Evolutionary conservation across 2,329 filamentous ascomycete species (phyloP), one percentile per base, ranked within the genome.

Genomic region (Coniochaeta sp.): DNA sequence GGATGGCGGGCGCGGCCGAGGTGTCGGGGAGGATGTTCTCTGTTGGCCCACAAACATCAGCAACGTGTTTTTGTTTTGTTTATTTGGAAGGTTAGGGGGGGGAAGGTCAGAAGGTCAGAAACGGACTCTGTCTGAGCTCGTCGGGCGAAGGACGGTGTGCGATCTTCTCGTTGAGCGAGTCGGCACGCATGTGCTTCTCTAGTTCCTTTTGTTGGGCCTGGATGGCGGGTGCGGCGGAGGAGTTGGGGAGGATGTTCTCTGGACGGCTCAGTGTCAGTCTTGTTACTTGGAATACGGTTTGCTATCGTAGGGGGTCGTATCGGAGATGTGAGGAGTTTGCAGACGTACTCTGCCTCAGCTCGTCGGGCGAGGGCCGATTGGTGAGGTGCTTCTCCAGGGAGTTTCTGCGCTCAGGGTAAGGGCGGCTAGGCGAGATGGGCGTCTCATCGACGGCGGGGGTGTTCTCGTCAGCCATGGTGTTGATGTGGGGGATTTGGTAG

Each of bases 171-270:
- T 96, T 95, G 63, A 97, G 81, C 59, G 83, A 88, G 73, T 96
- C 90, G 61, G 87, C 89, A 16, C 89, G 85, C 92, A 97, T 96
- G 73, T 91, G 88, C 72, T 88, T 91, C 74, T 75, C 70, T 62
- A 81, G 81, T 72, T 96, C 90, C 70, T 84, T 88, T 74, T 95
- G 91, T 63, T 91, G 86, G 60, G 88, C 91, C 70, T 89, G 87
- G 59, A 97, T 79, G 2, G 88, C 83, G 0, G 93, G 92, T 0
- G 92, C 91, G 19, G 89, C 91, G 58, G 75, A 88, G 34, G 89
- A 89, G 60, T 87, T 85, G 28, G 90, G 90, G 28, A 97, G 86
- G 72, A 97, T 96, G 75, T 96, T 96, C 67, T 87, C 90, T 93
- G 67, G 60, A 58, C 58, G 57, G 55, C n/a, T n/a, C 59, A 34